A percentile compares a stretch with the other conserved stretches of the same genome.
Conservation (phyloP, 2,329 filamentous ascomycete species). For the Penicillium sp. region DNA sequence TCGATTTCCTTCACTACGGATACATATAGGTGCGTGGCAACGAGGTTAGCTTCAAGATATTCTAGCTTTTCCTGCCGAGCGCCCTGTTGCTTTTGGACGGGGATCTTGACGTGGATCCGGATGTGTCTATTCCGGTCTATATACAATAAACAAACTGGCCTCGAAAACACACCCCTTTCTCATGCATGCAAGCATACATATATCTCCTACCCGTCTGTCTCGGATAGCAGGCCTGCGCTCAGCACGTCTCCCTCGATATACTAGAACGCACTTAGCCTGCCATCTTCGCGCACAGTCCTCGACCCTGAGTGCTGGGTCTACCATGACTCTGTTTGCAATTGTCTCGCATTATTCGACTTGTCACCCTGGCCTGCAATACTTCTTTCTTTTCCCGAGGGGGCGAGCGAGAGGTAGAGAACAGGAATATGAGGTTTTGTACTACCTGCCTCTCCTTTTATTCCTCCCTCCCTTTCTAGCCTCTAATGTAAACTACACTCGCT, state of each 20-base stretch:
- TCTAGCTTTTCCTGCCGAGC: not conserved
- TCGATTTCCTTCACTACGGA: not conserved
- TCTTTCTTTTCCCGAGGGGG: not conserved
- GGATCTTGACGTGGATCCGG: not conserved
- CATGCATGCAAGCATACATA: conserved; percentile 14
- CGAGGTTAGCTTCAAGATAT: not conserved
- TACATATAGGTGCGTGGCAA: not conserved
- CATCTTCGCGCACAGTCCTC: conserved; percentile 16
- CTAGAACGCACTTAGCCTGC: not conserved
- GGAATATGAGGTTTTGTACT: not conserved
- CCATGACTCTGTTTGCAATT: conserved; percentile 9
- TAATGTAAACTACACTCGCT: not conserved
- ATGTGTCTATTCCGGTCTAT: not conserved
- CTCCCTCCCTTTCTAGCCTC: not conserved
- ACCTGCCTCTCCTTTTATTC: not conserved
- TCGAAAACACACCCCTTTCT: conserved; percentile 2
- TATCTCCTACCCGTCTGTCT: conserved; percentile 20
- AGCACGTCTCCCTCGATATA: conserved; percentile 13
- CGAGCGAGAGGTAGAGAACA: not conserved
- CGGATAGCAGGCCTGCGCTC: conserved; percentile 21
- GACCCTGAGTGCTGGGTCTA: conserved; percentile 1
- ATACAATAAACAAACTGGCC: not conserved
- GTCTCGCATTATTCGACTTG: not conserved
- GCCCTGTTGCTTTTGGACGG: no score
- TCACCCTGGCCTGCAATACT: not conserved